phyloP scores from a whole-genome alignment of 2,329 filamentous ascomycete genomes.

The Ceratocystis ficicola region DNA sequence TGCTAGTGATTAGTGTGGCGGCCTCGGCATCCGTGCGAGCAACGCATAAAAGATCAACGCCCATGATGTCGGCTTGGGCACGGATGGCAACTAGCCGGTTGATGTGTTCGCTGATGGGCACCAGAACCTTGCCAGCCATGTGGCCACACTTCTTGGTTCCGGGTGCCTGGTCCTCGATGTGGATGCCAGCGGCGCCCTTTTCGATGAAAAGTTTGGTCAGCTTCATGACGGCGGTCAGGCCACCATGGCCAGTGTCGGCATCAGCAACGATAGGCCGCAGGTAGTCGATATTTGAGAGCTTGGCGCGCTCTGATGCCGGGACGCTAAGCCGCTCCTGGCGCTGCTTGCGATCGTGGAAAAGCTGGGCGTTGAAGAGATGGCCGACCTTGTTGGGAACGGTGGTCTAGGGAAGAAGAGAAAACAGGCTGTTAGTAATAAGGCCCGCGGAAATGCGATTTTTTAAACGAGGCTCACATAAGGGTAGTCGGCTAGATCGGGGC shows the following conservation, averaged over 20 bases:
- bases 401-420: slow-evolving; percentile 44
- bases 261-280: slow-evolving; percentile 92
- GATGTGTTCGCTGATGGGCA: slow-evolving; percentile 95
- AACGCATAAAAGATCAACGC: slow-evolving; percentile 73
- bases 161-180: slow-evolving; percentile 96
- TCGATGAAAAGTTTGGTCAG: slow-evolving; percentile 96
- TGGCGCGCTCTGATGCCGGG: slow-evolving; percentile 58
- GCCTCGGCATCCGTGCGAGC: slow-evolving; percentile 96
- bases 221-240: slow-evolving; percentile 98
- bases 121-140: slow-evolving; percentile 97
- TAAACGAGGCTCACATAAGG: slow-evolving; percentile 53
- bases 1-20: slow-evolving; percentile 90
- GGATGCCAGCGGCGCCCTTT: slow-evolving; percentile 91
- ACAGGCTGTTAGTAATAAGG: neutral
- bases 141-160: slow-evolving; percentile 99
- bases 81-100: slow-evolving; percentile 94
- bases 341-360: slow-evolving; percentile 99
- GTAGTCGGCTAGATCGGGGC: slow-evolving; percentile 95
- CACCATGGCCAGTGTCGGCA: slow-evolving; percentile 93
- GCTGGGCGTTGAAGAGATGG: slow-evolving; percentile 94
- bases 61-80: slow-evolving; percentile 98
- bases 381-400: slow-evolving; percentile 97
- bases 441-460: neutral
- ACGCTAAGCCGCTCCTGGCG: slow-evolving; percentile 80
- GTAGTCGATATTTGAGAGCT: slow-evolving; percentile 76